Percentiles rank a stretch among this genome's conserved stretches.
These are phyloP conservation scores for Paracoccidioides lutzii DNA, from an alignment of 2,329 filamentous ascomycete species.

Conservation along the genomic window DNA sequence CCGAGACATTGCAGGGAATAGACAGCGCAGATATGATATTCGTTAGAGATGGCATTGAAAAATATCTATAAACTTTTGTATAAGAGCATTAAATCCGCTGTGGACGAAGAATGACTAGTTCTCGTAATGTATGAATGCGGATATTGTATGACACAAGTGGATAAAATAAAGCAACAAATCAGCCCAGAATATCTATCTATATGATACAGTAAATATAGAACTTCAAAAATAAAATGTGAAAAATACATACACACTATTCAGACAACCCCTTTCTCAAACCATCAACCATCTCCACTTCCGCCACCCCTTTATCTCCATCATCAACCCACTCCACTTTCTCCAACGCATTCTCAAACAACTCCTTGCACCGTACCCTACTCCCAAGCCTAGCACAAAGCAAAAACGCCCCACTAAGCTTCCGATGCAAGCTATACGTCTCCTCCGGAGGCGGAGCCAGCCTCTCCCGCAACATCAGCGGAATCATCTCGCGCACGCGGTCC, in stretches of 20 bases:
- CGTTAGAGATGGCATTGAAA: no score
- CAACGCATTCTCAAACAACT: slow-evolving; percentile 50
- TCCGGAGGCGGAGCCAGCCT: slow-evolving; percentile 82
- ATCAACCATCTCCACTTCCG: neutral
- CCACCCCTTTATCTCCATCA: neutral
- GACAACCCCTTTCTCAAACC: neutral
- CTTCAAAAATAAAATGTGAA: neutral
- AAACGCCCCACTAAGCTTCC: slow-evolving; percentile 92
- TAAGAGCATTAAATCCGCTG: no score
- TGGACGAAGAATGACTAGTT: no score
- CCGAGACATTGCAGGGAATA: no score
- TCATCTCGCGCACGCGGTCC: slow-evolving; percentile 73
- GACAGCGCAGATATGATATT: no score
- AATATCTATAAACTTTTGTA: no score
- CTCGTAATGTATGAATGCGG: no score
- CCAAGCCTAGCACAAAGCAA: slow-evolving; percentile 77
- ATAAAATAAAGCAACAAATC: neutral
- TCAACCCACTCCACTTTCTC: slow-evolving; percentile 16
- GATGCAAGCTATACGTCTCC: slow-evolving; percentile 90
- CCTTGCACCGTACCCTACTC: slow-evolving; percentile 66
- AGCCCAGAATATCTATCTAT: neutral
- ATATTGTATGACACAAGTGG: neutral
- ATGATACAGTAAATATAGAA: neutral
- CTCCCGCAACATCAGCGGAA: slow-evolving; percentile 87
- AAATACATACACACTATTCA: neutral